phyloP scores from a whole-genome alignment of 352 stramenopile genomes.

The Pythium chondricola region DNA sequence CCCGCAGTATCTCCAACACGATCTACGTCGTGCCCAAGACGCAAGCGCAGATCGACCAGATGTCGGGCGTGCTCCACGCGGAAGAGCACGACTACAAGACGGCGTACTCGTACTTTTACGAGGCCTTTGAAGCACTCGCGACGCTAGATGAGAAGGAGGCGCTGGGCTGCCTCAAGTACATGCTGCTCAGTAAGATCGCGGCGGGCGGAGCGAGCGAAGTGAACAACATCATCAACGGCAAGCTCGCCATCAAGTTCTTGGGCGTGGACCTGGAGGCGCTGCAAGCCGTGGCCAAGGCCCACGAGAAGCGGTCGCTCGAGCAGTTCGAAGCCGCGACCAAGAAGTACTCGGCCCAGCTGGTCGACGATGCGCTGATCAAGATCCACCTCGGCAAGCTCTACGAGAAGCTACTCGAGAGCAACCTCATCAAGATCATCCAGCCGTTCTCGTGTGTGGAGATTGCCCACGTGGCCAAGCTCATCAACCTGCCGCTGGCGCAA shows the following conservation, averaged over 20 bases:
- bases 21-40: slow-evolving; percentile 96
- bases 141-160: slow-evolving; percentile 84
- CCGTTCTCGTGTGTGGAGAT: slow-evolving; percentile 97
- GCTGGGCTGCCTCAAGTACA: slow-evolving; percentile 95
- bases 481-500: slow-evolving; percentile 91
- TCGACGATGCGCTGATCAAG: slow-evolving; percentile 84
- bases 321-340: slow-evolving; percentile 80
- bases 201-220: slow-evolving; percentile 90
- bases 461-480: slow-evolving; percentile 94
- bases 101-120: slow-evolving; percentile 99
- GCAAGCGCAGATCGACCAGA: slow-evolving; percentile 95
- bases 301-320: slow-evolving; percentile 92
- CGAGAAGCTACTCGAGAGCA: slow-evolving; percentile 97
- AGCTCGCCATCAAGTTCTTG: slow-evolving; percentile 97
- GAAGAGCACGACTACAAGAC: slow-evolving; percentile 99
- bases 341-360: slow-evolving; percentile 84
- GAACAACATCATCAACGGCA: slow-evolving; percentile 92
- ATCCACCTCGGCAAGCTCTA: slow-evolving; percentile 96
- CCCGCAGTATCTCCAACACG: slow-evolving; percentile 95
- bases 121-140: slow-evolving; percentile 95
- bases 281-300: slow-evolving; percentile 92
- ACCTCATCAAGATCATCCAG: slow-evolving; percentile 99
- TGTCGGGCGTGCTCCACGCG: slow-evolving; percentile 95
- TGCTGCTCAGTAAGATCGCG: slow-evolving; percentile 96
- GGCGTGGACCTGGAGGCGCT: slow-evolving; percentile 95